phyloP scores from a whole-genome alignment of 495 filamentous ascomycete species.

The Trichocladium antarcticum region DNA sequence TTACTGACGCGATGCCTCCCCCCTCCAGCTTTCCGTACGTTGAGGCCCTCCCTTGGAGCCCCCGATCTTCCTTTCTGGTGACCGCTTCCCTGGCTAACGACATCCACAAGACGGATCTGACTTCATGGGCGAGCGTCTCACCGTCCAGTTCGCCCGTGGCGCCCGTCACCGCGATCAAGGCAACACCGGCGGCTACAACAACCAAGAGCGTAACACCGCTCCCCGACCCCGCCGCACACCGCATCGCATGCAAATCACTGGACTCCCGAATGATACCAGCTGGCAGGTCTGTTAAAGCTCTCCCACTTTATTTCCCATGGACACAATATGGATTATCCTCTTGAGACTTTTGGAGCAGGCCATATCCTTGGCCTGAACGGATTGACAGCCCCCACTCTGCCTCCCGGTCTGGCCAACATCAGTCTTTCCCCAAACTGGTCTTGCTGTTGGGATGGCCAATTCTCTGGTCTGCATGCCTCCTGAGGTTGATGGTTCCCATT shows the following conservation, averaged over 20 bases:
- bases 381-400: constrained; percentile 4
- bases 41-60: constrained; percentile 22
- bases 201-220: constrained; percentile 59
- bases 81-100: constrained; percentile 32
- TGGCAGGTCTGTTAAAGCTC: constrained; percentile 93
- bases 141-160: constrained; percentile 94
- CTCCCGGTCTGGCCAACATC: constrained; percentile 13
- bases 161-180: constrained; percentile 68
- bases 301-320: constrained; percentile 46
- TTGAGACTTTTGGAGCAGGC: constrained; percentile 15
- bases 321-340: constrained; percentile 26
- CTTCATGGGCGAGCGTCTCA: constrained; percentile 93
- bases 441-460: constrained; percentile 3
- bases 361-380: constrained; percentile 8
- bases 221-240: constrained; percentile 90
- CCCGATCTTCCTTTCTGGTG: constrained; percentile 10
- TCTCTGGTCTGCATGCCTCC: constrained; percentile 6
- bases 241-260: constrained; percentile 92
- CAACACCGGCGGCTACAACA: constrained; percentile 49
- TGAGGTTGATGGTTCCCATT: constrained; percentile 3
- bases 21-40: constrained; percentile 46
- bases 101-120: constrained; percentile 74
- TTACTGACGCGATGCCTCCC: constrained; percentile 16
- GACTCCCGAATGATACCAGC: constrained; percentile 94
- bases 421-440: constrained; percentile 1